Evolutionary conservation across 2,329 filamentous ascomycete genomes (phyloP), one percentile per base, ranked within the genome.

Genomic region (Arthrobotrys megalospora): DNA sequence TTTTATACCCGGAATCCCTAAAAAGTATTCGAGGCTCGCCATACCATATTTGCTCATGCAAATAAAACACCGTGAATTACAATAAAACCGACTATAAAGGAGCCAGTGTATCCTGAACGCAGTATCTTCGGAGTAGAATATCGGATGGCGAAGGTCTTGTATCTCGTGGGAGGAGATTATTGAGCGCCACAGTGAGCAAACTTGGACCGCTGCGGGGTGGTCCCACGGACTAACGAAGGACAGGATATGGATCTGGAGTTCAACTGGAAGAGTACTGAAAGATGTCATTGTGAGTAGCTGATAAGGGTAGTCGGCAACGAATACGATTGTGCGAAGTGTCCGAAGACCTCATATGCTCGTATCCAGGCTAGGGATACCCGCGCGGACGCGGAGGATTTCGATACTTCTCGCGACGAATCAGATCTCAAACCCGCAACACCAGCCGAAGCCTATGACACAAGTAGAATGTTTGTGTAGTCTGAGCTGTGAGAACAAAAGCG

Each of bases 181-280:
- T 10, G 45, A 21, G 45, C 41, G 41, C 41, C 41, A 45, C 12
- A 45, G 53, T 7, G 53, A 38, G 34, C 53, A 60, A 10, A 60
- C 53, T 6, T 7, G n/a, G 2, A 7, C 34, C 7, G 53, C 32
- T 6, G 53, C 34, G 4, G 53, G 24, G 14, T 21, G 10, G 3
- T 60, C 12, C 53, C 53, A 60, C 4, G 53, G 53, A 24, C n/a
- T n/a, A 43, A 60, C 24, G 16, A 60, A 43, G 1, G 53, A 60
- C 8, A 60, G 53, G 8, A 60, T 60, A 3, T 60, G 36, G 6
- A 19, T 12, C 16, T 60, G 53, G 24, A 60, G 53, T 10, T 60
- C 53, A 10, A 5, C 10, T 8, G 53, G 53, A 16, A 60, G 10
- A 1, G 8, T 38, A 2, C 10, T n/a, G 19, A 60, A 60, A 8